Percentiles rank a stretch among this genome's conserved stretches.
phyloP scores from a whole-genome alignment of 2,329 filamentous ascomycete genomes.

The Magnaporthiopsis incrustans region DNA sequence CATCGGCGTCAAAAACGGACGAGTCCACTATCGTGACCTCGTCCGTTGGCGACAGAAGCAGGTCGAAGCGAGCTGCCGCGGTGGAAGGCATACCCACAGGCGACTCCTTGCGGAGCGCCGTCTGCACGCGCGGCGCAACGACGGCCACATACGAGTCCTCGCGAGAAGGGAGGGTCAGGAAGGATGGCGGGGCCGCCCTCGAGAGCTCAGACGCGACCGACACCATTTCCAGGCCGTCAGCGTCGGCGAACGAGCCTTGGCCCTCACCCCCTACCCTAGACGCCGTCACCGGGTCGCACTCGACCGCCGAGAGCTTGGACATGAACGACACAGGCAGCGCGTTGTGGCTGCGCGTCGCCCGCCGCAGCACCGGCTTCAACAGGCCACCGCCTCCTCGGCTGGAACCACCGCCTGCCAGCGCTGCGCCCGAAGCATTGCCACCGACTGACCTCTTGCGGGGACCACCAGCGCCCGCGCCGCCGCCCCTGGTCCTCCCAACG shows the following conservation, averaged over 20 bases:
- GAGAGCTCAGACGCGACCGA: neutral
- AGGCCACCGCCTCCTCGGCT: slow-evolving; percentile 2
- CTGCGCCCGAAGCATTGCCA: neutral
- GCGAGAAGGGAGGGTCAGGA: neutral
- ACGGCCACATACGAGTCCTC: neutral
- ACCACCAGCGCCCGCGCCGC: neutral
- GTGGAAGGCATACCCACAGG: no score
- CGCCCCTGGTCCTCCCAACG: slow-evolving; percentile 7
- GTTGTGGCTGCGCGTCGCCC: slow-evolving; percentile 5
- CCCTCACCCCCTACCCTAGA: neutral
- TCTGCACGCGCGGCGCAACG: neutral
- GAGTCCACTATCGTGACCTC: slow-evolving; percentile 10
- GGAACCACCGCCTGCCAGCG: neutral
- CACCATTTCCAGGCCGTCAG: neutral
- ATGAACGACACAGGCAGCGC: neutral
- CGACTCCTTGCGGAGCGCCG: neutral
- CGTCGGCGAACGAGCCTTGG: neutral
- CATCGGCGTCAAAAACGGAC: slow-evolving; percentile 12
- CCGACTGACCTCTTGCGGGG: neutral
- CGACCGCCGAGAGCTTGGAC: neutral
- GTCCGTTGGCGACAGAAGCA: slow-evolving; percentile 11
- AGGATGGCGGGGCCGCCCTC: neutral
- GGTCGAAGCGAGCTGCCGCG: slow-evolving; percentile 7
- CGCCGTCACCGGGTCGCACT: neutral
- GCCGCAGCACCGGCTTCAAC: slow-evolving; percentile 3